A percentile compares a stretch with the other conserved stretches of the same genome.
Evolutionary conservation across 139 green algal genomes (phyloP).

Genomic region (Coccomyxa sp.): DNA sequence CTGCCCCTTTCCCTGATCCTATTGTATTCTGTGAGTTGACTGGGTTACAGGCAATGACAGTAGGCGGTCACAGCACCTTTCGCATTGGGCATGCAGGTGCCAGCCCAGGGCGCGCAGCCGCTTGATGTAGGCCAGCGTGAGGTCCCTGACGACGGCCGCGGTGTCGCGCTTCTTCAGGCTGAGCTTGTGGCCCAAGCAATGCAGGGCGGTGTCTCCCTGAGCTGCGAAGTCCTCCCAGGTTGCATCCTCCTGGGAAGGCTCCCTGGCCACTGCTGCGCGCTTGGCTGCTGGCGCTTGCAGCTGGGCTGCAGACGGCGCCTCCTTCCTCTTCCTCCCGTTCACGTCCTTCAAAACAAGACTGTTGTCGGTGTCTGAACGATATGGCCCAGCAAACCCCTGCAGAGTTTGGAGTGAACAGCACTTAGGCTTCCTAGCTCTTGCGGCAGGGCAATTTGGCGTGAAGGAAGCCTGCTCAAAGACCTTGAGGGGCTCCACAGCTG

Average conservation of each 20-base stretch:
- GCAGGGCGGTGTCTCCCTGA: neutral
- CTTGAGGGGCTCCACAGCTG: no score
- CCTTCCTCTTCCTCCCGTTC: neutral
- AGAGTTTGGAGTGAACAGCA: no score
- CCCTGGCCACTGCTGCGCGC: neutral
- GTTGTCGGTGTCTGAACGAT: no score
- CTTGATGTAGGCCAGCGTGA: conserved; percentile 36
- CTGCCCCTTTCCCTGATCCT: no score
- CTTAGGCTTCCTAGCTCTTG: no score
- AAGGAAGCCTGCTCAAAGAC: no score
- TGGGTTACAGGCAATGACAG: no score
- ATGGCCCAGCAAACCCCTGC: no score
- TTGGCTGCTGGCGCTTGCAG: neutral
- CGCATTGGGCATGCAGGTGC: conserved; percentile 23
- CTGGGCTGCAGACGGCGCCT: neutral
- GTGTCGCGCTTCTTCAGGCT: conserved; percentile 42
- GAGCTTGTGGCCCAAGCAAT: conserved; percentile 44
- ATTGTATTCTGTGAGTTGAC: no score
- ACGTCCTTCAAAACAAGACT: no score
- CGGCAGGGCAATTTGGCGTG: no score
- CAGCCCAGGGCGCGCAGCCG: conserved; percentile 39
- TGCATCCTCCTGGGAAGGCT: neutral
- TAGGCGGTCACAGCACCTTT: no score
- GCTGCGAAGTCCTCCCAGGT: neutral
- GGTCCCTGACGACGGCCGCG: conserved; percentile 22